Evolutionary conservation across 441 rosid species (phyloP).

Genomic region (Gossypium davidsonii): DNA sequence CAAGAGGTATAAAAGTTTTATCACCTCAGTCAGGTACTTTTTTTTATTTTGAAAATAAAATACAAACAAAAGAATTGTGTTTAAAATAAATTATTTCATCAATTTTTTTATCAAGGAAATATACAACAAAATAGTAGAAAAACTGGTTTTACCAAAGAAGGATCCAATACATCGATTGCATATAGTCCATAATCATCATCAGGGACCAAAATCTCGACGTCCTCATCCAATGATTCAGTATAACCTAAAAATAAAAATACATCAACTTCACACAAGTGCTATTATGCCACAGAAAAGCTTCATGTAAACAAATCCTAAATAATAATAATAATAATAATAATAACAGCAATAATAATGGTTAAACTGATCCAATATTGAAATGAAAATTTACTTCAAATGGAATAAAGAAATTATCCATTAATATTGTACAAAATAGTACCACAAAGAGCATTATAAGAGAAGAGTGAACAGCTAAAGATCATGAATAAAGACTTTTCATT

Average conservation of each 20-base stretch:
- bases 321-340: background rate
- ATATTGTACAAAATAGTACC: background rate
- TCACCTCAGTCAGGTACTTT: background rate
- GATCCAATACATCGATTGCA: constrained; percentile 78
- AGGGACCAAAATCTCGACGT: constrained; percentile 63
- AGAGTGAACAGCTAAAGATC: background rate
- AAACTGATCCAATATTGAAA: background rate
- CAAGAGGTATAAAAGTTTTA: background rate
- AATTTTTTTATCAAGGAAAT: background rate
- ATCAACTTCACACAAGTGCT: background rate
- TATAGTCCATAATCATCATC: constrained; percentile 79
- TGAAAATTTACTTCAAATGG: background rate
- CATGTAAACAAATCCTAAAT: background rate
- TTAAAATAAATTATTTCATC: background rate
- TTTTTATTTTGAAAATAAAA: background rate
- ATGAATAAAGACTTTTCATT: background rate
- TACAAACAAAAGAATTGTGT: background rate
- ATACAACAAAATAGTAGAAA: background rate
- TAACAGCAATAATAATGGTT: background rate
- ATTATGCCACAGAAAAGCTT: background rate
- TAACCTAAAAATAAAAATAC: constrained; percentile 43
- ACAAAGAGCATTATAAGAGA: background rate
- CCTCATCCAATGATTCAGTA: constrained; percentile 55
- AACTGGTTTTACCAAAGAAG: constrained; percentile 50
- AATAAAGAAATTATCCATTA: background rate